Base-by-base conservation (phyloP, 2,329 filamentous ascomycete genomes). In the Neopestalotiopsis rosae region DNA sequence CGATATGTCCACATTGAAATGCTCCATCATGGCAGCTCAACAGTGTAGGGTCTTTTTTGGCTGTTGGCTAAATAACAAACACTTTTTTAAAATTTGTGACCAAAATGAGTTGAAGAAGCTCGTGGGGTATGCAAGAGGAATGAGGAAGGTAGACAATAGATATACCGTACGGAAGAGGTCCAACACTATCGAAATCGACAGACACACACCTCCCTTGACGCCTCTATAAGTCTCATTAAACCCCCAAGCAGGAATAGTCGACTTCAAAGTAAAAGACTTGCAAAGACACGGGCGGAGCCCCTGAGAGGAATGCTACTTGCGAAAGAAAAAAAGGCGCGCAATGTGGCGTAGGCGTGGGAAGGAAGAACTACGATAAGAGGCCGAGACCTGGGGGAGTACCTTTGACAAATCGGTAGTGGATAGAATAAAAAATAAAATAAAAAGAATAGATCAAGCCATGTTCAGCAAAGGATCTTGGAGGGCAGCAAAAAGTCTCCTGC, bases 1-100 rank as follows among this genome's bases (percentile, higher is more conserved):
- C 79, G 82, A 72, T 78, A 75, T 70, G 32, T 74, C 69, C 30
- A 72, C n/a, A 56, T 52, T 52, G 45, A n/a, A 52, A 52, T 52
- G 45, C 20, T 52, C 45, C 45, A 52, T 52, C 68, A 61, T 73
- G 58, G 67, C 71, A 71, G 67, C 63, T 69, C 32, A 14, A 34
- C 69, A 69, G 71, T 58, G 72, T 64, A 57, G 70, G 61, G 70
- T 61, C 9, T 63, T 61, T 20, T 63, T 61, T 24, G 57, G 13
- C 30, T 14, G 30, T 63, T 38, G 14, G 20, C 17, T 14, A 52
- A 52, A 49, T 30, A 4, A 38, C 34, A 38, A 63, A 38, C 20
- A 34, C 30, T 7, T 38, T 63, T 63, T 17, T 38, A 28, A 28
- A 28, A 28, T 28, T 28, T 28, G 24, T 38, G 32, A 20, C 20